phyloP scores from a whole-genome alignment of 2,329 filamentous ascomycete species.

The Neopestalotiopsis rosae region DNA sequence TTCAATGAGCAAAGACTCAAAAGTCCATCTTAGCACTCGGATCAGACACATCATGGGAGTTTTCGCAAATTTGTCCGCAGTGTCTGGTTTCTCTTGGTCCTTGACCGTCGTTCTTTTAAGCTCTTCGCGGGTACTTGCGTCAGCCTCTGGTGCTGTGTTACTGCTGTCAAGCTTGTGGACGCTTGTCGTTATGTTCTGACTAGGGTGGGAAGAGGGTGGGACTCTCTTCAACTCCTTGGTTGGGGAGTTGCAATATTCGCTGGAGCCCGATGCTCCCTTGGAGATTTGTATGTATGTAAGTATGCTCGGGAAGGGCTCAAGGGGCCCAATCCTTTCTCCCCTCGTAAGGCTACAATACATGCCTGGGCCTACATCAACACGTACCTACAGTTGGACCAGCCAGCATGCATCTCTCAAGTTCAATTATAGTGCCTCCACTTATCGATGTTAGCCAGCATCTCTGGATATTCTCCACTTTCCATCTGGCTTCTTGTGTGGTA shows the following conservation, averaged over 20 bases:
- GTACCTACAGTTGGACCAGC: background rate
- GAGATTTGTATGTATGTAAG: background rate
- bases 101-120: background rate
- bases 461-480: background rate
- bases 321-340: background rate
- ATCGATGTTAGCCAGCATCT: background rate
- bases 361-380: background rate
- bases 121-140: background rate
- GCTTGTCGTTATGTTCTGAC: background rate
- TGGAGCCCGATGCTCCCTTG: slow-evolving; percentile 1
- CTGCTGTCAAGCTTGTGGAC: background rate
- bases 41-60: background rate
- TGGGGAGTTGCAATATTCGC: background rate
- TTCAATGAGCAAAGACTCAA: background rate
- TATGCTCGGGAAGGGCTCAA: background rate
- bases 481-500: background rate
- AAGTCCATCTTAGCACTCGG: background rate
- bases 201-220: background rate
- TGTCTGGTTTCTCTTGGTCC: background rate
- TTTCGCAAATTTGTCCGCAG: background rate
- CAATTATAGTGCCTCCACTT: slow-evolving; percentile 2
- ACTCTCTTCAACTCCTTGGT: slow-evolving; percentile 3
- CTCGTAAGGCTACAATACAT: background rate
- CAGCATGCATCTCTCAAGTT: background rate
- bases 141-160: background rate